These are phyloP conservation scores for Ceratocystis colombiana DNA, from an alignment of 2,329 filamentous ascomycete genomes.

Conservation along the genomic window DNA sequence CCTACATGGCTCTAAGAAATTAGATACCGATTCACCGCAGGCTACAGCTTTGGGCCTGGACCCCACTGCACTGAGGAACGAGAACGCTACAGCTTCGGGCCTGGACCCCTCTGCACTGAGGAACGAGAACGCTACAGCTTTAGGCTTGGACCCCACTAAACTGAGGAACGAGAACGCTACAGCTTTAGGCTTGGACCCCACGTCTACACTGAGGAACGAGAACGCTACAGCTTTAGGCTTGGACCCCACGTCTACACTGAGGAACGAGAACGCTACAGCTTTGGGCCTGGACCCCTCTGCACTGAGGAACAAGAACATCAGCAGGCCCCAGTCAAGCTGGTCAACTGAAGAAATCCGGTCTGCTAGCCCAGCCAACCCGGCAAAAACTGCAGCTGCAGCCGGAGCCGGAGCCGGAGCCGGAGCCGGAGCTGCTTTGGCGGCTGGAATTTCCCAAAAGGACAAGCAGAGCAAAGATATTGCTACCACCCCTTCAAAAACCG, in stretches of 20 bases:
- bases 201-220: background rate
- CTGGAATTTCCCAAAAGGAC: background rate
- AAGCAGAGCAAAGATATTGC: conserved; percentile 5
- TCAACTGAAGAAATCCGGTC: conserved; percentile 24
- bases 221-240: background rate
- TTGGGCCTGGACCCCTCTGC: background rate
- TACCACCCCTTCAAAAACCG: background rate
- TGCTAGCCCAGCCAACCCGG: conserved; percentile 3
- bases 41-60: background rate
- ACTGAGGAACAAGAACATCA: conserved; percentile 15
- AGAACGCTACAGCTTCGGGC: no score
- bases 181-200: no score
- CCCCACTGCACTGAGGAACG: no score
- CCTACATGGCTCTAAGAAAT: conserved; percentile 14
- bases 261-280: background rate
- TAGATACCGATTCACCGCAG: conserved; percentile 13
- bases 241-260: background rate
- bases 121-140: no score
- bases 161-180: no score
- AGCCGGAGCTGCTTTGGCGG: background rate
- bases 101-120: no score
- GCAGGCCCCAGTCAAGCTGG: conserved; percentile 20
- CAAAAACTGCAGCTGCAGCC: background rate
- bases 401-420: conserved; percentile 17
- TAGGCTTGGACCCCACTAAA: fast-evolving